Conservation (phyloP, 257 asterid species). For the Solanum pinnatisectum region DNA sequence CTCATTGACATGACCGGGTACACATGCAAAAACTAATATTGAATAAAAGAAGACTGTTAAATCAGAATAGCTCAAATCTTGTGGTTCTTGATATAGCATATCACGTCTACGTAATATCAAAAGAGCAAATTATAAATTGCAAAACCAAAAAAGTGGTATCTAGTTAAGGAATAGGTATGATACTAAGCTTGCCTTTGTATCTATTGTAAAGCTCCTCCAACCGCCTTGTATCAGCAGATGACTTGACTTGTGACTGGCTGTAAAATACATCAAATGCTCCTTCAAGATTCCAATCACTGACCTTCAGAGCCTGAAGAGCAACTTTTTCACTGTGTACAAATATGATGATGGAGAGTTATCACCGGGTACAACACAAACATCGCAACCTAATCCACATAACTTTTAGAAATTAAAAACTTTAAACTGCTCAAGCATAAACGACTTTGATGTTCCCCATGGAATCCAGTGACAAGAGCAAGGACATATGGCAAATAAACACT, state of each 20-base stretch:
- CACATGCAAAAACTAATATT: not conserved
- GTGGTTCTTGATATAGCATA: not conserved
- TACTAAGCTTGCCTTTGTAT: conserved; percentile 59
- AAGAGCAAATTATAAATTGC: not conserved
- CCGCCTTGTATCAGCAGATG: conserved; percentile 78
- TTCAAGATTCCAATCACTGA: conserved; percentile 95
- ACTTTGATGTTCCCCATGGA: not conserved
- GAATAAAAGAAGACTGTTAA: not conserved
- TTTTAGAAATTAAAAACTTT: not conserved
- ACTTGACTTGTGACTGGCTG: conserved; percentile 71
- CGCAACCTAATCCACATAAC: not conserved
- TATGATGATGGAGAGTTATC: conserved; percentile 4
- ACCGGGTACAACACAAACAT: not conserved
- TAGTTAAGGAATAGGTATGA: not conserved
- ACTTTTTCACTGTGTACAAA: conserved; percentile 66
- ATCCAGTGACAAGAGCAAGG: not conserved
- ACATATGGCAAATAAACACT: not conserved
- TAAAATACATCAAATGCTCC: conserved; percentile 94
- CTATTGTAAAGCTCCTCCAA: conserved; percentile 87
- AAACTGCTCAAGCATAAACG: not conserved
- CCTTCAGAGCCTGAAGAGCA: conserved; percentile 78
- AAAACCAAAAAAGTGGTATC: not conserved
- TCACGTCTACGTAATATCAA: not conserved
- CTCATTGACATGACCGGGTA: not conserved
- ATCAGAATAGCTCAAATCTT: not conserved